Conservation (phyloP, 1,284 basidiomycete species). For the Sporisorium sorghi region DNA sequence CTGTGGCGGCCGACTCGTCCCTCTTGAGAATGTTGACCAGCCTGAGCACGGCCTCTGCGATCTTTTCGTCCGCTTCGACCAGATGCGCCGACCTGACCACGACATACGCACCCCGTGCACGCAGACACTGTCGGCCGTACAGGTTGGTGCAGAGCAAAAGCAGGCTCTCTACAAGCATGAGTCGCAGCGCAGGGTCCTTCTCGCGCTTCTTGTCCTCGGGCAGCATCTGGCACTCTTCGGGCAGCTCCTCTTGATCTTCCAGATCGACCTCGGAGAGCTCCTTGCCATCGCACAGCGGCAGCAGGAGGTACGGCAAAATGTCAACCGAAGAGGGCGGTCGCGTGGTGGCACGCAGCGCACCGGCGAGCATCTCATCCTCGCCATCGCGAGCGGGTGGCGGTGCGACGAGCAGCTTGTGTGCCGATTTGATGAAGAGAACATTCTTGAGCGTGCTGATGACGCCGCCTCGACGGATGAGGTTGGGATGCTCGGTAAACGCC, state of each 20-base stretch:
- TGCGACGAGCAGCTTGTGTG: conserved; percentile 62
- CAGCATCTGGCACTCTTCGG: conserved; percentile 86
- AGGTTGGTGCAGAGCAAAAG: conserved; percentile 88
- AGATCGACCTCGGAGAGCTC: conserved; percentile 72
- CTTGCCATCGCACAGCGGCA: conserved; percentile 92
- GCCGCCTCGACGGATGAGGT: conserved; percentile 67
- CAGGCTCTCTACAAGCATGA: conserved; percentile 88
- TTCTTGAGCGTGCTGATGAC: conserved; percentile 68
- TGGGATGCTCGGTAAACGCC: conserved; percentile 67
- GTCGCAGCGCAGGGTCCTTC: conserved; percentile 80
- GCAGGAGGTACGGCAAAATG: conserved; percentile 74
- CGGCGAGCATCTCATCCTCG: conserved; percentile 50
- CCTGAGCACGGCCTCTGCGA: conserved; percentile 65
- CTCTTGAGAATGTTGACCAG: conserved; percentile 68
- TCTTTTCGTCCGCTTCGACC: conserved; percentile 80
- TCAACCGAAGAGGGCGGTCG: conserved; percentile 63
- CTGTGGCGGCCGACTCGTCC: conserved; percentile 61
- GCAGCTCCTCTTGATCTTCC: conserved; percentile 89
- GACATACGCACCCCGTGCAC: conserved; percentile 86
- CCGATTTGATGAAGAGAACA: conserved; percentile 65
- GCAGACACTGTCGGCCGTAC: conserved; percentile 84
- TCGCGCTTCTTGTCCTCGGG: conserved; percentile 87
- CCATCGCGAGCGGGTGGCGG: conserved; percentile 52
- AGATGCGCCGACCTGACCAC: conserved; percentile 85
- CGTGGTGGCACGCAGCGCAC: conserved; percentile 48